A percentile compares a stretch with the other conserved stretches of the same genome.
Conservation (phyloP, 306 rosid species). For the Fragaria ananassa region DNA sequence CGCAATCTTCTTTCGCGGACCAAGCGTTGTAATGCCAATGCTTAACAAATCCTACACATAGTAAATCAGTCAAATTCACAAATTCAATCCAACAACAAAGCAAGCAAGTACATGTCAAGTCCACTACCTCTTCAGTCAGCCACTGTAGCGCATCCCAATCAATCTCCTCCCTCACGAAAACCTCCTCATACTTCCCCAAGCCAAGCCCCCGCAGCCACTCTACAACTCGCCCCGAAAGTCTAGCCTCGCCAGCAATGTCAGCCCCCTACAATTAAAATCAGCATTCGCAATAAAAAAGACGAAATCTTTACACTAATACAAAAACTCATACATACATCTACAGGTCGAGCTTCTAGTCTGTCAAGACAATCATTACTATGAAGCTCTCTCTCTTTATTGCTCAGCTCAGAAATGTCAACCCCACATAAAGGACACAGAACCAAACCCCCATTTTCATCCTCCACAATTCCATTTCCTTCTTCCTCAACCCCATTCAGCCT, state of each 20-base stretch:
- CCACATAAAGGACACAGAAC: conserved; percentile 73
- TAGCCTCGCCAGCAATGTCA: conserved; percentile 37
- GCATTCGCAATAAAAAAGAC: not conserved
- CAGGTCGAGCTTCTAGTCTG: conserved; percentile 34
- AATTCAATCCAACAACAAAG: conserved; percentile 4
- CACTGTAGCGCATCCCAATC: conserved; percentile 77
- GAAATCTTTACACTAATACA: not conserved
- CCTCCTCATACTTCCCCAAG: conserved; percentile 58
- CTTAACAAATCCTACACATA: conserved; percentile 62
- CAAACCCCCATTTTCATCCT: conserved; percentile 20
- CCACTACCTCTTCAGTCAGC: conserved; percentile 73
- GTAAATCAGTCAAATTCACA: conserved; percentile 3
- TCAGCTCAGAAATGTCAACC: conserved; percentile 62
- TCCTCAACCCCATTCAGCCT: conserved; percentile 32
- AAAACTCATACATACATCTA: conserved; percentile 35
- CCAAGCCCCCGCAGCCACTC: conserved; percentile 63
- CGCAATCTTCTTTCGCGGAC: conserved; percentile 83
- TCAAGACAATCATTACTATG: conserved; percentile 80
- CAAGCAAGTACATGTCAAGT: not conserved
- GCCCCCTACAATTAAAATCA: conserved; percentile 16
- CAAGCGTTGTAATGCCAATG: conserved; percentile 80
- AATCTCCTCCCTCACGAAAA: conserved; percentile 77
- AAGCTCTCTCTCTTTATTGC: conserved; percentile 49
- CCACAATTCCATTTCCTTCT: conserved; percentile 11
- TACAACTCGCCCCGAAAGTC: conserved; percentile 23